These are phyloP conservation scores for Tylopilus intermedius DNA, from an alignment of 768 basidiomycete species.

Conservation along the genomic window DNA sequence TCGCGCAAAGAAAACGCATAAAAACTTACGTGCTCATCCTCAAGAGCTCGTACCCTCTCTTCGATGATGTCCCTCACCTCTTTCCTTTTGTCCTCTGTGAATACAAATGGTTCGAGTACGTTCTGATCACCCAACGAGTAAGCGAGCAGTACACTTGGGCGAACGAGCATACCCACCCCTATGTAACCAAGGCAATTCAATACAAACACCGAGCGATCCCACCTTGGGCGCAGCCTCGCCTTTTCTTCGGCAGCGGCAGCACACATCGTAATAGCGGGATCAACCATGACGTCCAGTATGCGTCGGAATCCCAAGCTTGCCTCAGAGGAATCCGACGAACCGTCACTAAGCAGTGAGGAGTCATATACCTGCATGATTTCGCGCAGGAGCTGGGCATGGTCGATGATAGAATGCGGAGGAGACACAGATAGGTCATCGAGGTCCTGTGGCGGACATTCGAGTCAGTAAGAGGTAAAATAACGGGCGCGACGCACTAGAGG, in stretches of 20 bases:
- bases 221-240: constrained; percentile 46
- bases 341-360: constrained; percentile 70
- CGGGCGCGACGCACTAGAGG: constrained; percentile 41
- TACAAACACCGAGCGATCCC: constrained; percentile 82
- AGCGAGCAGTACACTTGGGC: not conserved
- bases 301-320: constrained; percentile 23
- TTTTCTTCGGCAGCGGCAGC: constrained; percentile 62
- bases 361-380: constrained; percentile 89
- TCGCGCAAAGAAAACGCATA: not conserved
- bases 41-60: constrained; percentile 55
- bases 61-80: constrained; percentile 60
- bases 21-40: constrained; percentile 75
- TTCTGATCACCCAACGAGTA: constrained; percentile 36
- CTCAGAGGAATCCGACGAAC: constrained; percentile 5
- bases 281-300: constrained; percentile 78
- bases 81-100: constrained; percentile 57
- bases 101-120: constrained; percentile 62
- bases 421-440: constrained; percentile 63
- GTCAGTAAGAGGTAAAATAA: not conserved
- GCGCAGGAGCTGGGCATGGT: constrained; percentile 76
- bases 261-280: constrained; percentile 79
- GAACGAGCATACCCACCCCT: constrained; percentile 45
- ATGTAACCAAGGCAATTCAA: constrained; percentile 84
- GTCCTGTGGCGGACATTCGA: constrained; percentile 37
- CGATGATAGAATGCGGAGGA: constrained; percentile 75